Conservation (phyloP, 139 green algal genomes). For the Cymbomonas tetramitiformis region DNA sequence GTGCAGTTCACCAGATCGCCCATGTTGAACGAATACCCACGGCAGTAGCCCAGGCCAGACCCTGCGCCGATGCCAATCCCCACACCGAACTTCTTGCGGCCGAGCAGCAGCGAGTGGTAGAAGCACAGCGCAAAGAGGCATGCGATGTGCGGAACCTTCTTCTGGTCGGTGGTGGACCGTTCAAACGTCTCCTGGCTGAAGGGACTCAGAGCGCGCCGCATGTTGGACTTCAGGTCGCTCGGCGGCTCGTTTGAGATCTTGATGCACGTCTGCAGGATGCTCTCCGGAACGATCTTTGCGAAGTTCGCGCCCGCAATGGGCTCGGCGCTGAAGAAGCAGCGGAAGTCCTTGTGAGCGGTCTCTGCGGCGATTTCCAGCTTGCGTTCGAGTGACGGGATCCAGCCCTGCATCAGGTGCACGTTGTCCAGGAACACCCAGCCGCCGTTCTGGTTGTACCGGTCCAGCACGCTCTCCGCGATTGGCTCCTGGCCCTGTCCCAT, state of each 20-base stretch:
- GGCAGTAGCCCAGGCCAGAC: constrained; percentile 70
- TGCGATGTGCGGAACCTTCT: constrained; percentile 51
- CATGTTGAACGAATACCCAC: constrained; percentile 77
- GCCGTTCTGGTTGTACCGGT: constrained; percentile 65
- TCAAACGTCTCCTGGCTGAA: constrained; percentile 51
- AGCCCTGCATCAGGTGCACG: constrained; percentile 76
- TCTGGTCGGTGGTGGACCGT: constrained; percentile 38
- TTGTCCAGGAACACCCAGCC: constrained; percentile 84
- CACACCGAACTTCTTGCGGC: constrained; percentile 74
- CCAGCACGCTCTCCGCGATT: constrained; percentile 55
- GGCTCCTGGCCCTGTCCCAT: constrained; percentile 76
- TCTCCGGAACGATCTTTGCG: constrained; percentile 65
- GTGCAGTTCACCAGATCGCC: constrained; percentile 66
- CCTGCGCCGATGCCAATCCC: constrained; percentile 63
- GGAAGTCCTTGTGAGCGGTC: constrained; percentile 62
- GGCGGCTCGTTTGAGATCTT: constrained; percentile 75
- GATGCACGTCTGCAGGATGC: constrained; percentile 63
- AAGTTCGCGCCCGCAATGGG: constrained; percentile 69
- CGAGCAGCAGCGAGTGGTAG: constrained; percentile 72
- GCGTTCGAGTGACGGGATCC: constrained; percentile 65
- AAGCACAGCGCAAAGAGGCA: constrained; percentile 76
- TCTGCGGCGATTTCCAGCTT: constrained; percentile 67
- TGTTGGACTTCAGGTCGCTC: constrained; percentile 73
- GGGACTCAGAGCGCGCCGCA: constrained; percentile 55
- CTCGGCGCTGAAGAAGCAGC: constrained; percentile 77